Evolutionary conservation across 495 filamentous ascomycete species (phyloP).

Genomic region (Ascodesmis nigricans): DNA sequence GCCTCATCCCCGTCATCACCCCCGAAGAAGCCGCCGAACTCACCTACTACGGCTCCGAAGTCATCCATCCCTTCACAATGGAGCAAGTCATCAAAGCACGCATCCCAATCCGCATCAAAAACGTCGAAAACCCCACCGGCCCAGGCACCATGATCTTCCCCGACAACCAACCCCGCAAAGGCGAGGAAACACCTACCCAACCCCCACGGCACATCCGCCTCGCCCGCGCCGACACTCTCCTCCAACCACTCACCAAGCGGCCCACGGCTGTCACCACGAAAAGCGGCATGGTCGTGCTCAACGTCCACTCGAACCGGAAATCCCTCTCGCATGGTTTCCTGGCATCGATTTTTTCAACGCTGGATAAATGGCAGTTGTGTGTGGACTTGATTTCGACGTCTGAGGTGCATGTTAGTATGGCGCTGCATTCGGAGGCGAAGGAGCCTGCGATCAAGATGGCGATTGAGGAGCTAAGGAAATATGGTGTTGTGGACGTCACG

Average conservation of each 20-base stretch:
- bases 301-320: constrained; percentile 89
- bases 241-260: constrained; percentile 35
- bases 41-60: constrained; percentile 59
- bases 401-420: constrained; percentile 93
- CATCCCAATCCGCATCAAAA: constrained; percentile 81
- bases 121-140: constrained; percentile 82
- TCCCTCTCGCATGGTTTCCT: constrained; percentile 82
- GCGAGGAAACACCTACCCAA: constrained; percentile 18
- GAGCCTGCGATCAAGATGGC: constrained; percentile 40
- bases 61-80: constrained; percentile 97
- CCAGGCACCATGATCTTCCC: constrained; percentile 65
- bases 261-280: constrained; percentile 96
- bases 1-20: constrained; percentile 51
- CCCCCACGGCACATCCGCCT: constrained; percentile 16
- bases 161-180: constrained; percentile 11
- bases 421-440: constrained; percentile 33
- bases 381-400: constrained; percentile 88
- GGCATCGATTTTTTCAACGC: constrained; percentile 68
- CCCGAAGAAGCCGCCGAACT: constrained; percentile 72
- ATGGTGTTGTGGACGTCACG: constrained; percentile 72
- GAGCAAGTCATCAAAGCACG: constrained; percentile 84
- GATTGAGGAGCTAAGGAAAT: constrained; percentile 48
- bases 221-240: constrained; percentile 9
- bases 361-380: constrained; percentile 59
- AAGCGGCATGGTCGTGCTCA: constrained; percentile 80